Base-by-base conservation (phyloP, 305 asterid genomes). In the Rubia occidens region DNA sequence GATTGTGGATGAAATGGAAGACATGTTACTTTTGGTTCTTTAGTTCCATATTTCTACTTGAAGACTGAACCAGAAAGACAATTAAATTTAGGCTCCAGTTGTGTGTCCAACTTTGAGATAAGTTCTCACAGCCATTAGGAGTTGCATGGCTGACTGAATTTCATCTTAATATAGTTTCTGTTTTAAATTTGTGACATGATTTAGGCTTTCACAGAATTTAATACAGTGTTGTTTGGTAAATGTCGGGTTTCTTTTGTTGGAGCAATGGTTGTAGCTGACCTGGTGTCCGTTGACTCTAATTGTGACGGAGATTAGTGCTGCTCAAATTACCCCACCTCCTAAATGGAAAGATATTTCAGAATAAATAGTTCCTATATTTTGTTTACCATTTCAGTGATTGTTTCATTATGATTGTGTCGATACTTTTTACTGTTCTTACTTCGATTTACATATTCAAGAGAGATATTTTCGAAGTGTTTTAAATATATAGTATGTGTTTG, bases 311-410 rank as follows among this genome's bases (percentile, higher is more conserved):
- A n/a, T 86, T 80, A 93, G 83, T 87, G 89, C 98, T 58, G 92
- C 90, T 69, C 98, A 92, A 80, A 83, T 87, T 5, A 82, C 60
- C 87, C 95, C 42, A 83, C 79, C 69, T 79, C 96, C 67, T 96
- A 89, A 84, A 85, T 88, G 96, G 96, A 89, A 18, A 80, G 88
- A n/a, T n/a, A n/a, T n/a, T n/a, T n/a, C n/a, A n/a, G n/a, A n/a
- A n/a, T n/a, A n/a, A n/a, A n/a, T n/a, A n/a, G n/a, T n/a, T n/a
- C n/a, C n/a, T n/a, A n/a, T n/a, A n/a, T n/a, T n/a, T n/a, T n/a
- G n/a, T n/a, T n/a, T n/a, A 6, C 49, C 49, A 18, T 18, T 20
- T 45, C 53, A 62, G 26, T 21, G 17, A 8, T 62, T 15, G n/a
- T 62, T 13, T 35, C 14, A 0, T 21, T 35, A 5, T 63, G n/a